These are phyloP conservation scores for Xylaria cubensis DNA, from an alignment of 495 filamentous ascomycete species.

Conservation along the genomic window DNA sequence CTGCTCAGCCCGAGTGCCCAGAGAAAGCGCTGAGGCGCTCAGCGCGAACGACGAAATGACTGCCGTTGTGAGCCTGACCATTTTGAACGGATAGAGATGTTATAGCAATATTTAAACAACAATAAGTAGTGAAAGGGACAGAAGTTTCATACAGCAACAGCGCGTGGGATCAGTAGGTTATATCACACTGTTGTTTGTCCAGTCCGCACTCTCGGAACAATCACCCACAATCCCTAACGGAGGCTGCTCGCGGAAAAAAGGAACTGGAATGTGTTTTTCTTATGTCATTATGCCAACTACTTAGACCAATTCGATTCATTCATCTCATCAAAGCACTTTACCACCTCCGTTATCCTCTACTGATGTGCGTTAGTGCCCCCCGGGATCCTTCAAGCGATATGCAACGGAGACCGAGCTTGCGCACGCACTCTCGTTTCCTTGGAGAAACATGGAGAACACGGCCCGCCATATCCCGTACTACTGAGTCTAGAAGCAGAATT, in stretches of 20 bases:
- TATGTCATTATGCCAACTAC: background rate
- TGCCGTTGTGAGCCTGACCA: slow-evolving; percentile 5
- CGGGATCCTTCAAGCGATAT: background rate
- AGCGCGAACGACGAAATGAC: slow-evolving; percentile 26
- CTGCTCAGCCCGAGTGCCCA: slow-evolving; percentile 8
- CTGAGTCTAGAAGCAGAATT: slow-evolving; percentile 5
- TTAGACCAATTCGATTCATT: background rate
- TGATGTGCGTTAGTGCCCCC: background rate
- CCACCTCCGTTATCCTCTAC: slow-evolving; percentile 1
- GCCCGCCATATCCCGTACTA: slow-evolving; percentile 5
- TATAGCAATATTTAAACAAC: background rate
- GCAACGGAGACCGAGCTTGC: slow-evolving; percentile 5
- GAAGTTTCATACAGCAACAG: background rate
- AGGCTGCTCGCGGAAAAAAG: slow-evolving; percentile 1
- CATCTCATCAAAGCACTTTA: background rate
- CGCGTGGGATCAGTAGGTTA: background rate
- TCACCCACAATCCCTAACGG: background rate
- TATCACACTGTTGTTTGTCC: background rate
- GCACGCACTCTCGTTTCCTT: background rate
- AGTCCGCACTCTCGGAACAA: background rate
- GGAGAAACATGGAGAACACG: slow-evolving; percentile 11
- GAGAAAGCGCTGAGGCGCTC: slow-evolving; percentile 27
- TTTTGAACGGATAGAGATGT: background rate
- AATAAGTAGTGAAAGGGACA: background rate
- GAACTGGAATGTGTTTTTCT: background rate